Evolutionary conservation across 257 asterid species (phyloP).

Genomic region (Sherardia arvensis): DNA sequence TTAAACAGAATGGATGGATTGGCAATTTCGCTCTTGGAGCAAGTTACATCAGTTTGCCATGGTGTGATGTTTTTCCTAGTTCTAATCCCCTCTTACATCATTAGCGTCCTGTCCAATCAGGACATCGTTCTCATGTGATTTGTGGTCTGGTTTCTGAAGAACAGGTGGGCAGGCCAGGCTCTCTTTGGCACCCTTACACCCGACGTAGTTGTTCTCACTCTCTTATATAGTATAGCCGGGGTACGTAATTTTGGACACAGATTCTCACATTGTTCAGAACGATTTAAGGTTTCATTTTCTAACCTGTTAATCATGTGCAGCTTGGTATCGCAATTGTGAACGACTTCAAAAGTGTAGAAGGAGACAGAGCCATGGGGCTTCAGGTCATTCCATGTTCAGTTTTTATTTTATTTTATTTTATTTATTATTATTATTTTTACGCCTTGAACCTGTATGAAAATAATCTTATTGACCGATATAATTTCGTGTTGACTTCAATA

Average conservation of each 20-base stretch:
- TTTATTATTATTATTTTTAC: too few species aligned
- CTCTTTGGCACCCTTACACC: conserved; percentile 88
- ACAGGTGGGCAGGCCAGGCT: conserved; percentile 99
- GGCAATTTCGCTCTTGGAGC: conserved; percentile 98
- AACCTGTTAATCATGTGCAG: conserved; percentile 27
- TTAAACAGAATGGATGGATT: conserved; percentile 96
- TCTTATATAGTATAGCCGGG: conserved; percentile 88
- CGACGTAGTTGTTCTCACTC: conserved; percentile 74
- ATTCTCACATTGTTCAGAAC: neutral
- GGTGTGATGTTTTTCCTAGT: conserved; percentile 34
- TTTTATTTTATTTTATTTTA: too few species aligned
- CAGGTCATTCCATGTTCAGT: conserved; percentile 46
- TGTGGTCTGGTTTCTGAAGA: conserved; percentile 16
- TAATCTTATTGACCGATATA: conserved; percentile 6
- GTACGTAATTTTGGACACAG: conserved; percentile 30
- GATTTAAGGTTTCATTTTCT: neutral
- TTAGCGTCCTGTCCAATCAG: neutral
- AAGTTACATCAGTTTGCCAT: conserved; percentile 94
- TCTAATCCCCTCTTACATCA: neutral
- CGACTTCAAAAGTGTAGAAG: conserved; percentile 94
- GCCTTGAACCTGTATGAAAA: neutral
- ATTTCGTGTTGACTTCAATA: conserved; percentile 9
- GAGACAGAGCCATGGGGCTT: conserved; percentile 86
- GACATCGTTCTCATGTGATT: conserved; percentile 1
- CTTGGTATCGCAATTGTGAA: conserved; percentile 94